Base-by-base conservation (phyloP, 495 filamentous ascomycete species). In the Lophiostoma macrostomum region DNA sequence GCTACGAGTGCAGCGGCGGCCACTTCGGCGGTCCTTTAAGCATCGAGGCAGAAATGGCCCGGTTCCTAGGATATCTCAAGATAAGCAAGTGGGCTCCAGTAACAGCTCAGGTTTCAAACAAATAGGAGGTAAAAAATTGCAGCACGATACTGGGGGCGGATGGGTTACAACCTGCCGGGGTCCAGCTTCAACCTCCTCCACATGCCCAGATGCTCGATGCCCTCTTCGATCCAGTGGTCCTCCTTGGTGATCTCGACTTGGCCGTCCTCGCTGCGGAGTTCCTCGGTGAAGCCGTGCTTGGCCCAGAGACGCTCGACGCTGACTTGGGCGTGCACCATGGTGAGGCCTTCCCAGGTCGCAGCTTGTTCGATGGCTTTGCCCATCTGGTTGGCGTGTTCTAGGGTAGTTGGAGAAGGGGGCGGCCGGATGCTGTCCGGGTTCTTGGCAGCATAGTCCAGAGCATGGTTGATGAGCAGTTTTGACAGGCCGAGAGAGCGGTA, bases 141-240 rank as follows among this genome's bases (percentile, higher is more conserved):
- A n/a, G n/a, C n/a, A n/a, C n/a, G n/a, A n/a, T n/a, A n/a, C n/a
- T n/a, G 2, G 20, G 44, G 44, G 19, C 13, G 16, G 39, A 46
- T 37, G 22, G 11, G 22, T 38, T 50, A 57, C 45, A 49, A 57
- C 46, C 53, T 50, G 24, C 43, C 22, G 46, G 4, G 36, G 23
- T 57, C 45, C 30, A 64, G 16, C 34, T 64, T 57, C 32, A 71
- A n/a, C 58, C 67, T 43, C 46, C 55, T 66, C 71, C 67, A 91
- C 88, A 95, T 91, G 12, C 85, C 88, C 24, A 90, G 78, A 76
- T 95, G 91, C 60, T 77, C 74, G 58, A 95, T 88, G 18, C 87
- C 88, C 56, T 94, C 88, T 71, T 96, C 90, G 31, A 73, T 70
- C 88, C 90, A 96, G 56, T 57, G 70, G 0, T 36, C 41, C 44